Base-by-base conservation (phyloP, 768 basidiomycete genomes). In the Pulveroboletus ravenelii region DNA sequence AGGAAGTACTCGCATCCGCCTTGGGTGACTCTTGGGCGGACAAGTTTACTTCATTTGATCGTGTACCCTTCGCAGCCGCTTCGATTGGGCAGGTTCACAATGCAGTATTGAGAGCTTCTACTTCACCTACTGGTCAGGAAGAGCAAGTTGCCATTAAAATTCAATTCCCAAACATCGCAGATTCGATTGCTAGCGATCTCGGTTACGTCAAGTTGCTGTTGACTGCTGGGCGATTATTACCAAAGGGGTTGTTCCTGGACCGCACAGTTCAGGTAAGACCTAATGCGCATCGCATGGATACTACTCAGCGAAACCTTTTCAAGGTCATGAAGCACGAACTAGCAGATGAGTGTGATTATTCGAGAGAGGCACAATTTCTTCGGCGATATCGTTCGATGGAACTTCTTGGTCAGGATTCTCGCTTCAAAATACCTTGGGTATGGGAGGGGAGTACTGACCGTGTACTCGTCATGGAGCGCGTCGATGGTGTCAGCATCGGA, bases 41-140 rank as follows among this genome's bases (percentile, higher is more conserved):
- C 29, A 72, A 78, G 30, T 98, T 99, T 65, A 58, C 70, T 1
- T 74, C 78, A 0, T 96, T 98, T 66, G 81, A 87, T 49, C 82
- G 89, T 5, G 75, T 92, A 2, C 95, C 95, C 0, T 92, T 96
- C 58, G 94, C 94, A 2, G 89, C 93, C 0, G 95, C 95, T 0
- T 97, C 95, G 2, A 98, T 99, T 31, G 96, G 96, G 0, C 95
- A 99, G 66, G 95, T 98, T 1, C 95, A 99, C 61, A 70, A 62
- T 0, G 95, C 89, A 0, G 72, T 79, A 3, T 76, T 97, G 10
- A 66, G 78, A 0, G 67, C 81, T 0, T 56, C 69, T 13, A 64
- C 68, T 23, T 80, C 80, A 4, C 79, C 83, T 3, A 84, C 81
- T 7, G 78, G 78, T 15, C 66, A 57, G 38, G 72, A 78, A 1